Base-by-base conservation (phyloP, 1,139 yeast genomes). In the Geotrichum cucujoidarum region DNA sequence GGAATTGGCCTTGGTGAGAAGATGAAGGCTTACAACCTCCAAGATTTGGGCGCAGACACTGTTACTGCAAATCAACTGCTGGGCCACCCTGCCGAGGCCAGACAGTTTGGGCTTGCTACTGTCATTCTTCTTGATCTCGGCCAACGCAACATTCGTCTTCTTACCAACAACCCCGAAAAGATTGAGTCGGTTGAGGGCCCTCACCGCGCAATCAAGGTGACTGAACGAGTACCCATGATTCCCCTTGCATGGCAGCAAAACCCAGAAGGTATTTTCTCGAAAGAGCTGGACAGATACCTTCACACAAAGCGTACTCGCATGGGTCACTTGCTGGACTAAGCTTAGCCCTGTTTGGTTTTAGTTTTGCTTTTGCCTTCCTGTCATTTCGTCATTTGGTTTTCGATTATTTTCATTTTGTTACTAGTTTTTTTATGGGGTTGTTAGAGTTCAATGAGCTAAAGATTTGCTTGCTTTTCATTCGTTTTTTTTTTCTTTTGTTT, bases 1-100 rank as follows among this genome's bases (percentile, higher is more conserved):
- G 98, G 98, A 20, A 94, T 94, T 56, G 99, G 99, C 3, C 74
- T 94, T 18, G 95, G 97, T 20, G 98, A 94, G 63, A 94, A 94
- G 68, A 75, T 94, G 58, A 94, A 94, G 69, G 98, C 98, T 1
- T 94, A 94, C 68, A 94, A 94, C 63, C 72, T 94, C 57, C 98
- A 94, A 69, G 99, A 94, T 67, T 74, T 94, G 52, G 99, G 99
- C 8, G 97, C 97, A 5, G 98, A 94, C 66, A 94, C 98, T 0
- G 97, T 94, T 10, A 95, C 90, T 65, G 98, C 98, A 13, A 94
- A 94, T 67, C 71, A 94, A 55, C 67, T 94, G 70, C 75, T 94
- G 57, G 79, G 95, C 59, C 98, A 94, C 63, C 98, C 98, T 2
- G 97, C 97, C 0, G 98, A 94, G 66, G 95, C 88, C 14, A 78